Percentiles rank a stretch among this genome's conserved stretches.
Evolutionary conservation across 1,284 basidiomycete genomes (phyloP).

Genomic region (Cerioporus squamosus): DNA sequence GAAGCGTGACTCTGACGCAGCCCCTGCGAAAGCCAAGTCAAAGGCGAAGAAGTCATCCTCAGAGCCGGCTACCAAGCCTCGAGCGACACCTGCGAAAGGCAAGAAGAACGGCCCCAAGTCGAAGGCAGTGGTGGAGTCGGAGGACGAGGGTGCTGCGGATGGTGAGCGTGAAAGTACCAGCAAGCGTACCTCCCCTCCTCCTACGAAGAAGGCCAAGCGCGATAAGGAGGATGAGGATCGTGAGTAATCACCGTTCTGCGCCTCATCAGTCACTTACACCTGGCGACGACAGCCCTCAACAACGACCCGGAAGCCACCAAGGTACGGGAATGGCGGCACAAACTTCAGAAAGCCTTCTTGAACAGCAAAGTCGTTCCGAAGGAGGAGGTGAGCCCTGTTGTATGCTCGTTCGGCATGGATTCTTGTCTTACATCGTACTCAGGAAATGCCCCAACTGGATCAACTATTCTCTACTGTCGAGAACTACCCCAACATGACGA

Average conservation of each 20-base stretch:
- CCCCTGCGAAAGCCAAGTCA: conserved; percentile 39
- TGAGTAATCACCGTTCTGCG: conserved; percentile 33
- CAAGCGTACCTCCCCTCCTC: conserved; percentile 62
- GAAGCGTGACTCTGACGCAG: conserved; percentile 53
- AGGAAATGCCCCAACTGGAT: conserved; percentile 85
- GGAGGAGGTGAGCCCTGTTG: conserved; percentile 48
- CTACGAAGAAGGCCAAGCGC: conserved; percentile 68
- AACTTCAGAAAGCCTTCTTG: conserved; percentile 89
- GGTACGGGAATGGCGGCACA: conserved; percentile 89
- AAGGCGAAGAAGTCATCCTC: conserved; percentile 66
- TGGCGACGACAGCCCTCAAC: conserved; percentile 18
- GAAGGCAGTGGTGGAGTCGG: conserved; percentile 72
- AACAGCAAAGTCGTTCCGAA: conserved; percentile 60
- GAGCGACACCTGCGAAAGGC: conserved; percentile 45
- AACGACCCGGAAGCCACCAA: conserved; percentile 74
- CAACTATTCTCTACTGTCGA: conserved; percentile 85
- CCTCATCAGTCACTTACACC: not conserved
- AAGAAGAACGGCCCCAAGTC: conserved; percentile 68
- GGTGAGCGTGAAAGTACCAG: conserved; percentile 50
- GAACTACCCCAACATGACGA: conserved; percentile 80
- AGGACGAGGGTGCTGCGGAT: conserved; percentile 65
- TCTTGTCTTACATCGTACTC: conserved; percentile 11
- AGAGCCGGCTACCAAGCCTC: conserved; percentile 45
- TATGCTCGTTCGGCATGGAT: conserved; percentile 6
- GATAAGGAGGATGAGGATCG: conserved; percentile 67